phyloP scores from a whole-genome alignment of 306 rosid species.

The Luffa acutangula region DNA sequence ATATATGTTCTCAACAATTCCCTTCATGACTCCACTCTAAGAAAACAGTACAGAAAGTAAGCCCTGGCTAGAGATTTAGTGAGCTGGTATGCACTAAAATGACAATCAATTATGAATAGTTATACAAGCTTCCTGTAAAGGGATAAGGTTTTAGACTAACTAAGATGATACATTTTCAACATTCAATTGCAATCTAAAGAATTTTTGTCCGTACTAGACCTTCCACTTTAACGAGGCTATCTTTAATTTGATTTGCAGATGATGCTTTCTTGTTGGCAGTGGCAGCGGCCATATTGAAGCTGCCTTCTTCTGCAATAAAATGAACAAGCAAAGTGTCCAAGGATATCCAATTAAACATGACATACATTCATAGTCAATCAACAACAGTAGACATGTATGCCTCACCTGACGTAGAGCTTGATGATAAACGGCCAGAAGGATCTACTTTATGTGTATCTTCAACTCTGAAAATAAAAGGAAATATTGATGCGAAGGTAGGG shows the following conservation, averaged over 20 bases:
- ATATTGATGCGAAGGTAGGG: constrained; percentile 14
- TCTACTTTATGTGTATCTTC: constrained; percentile 82
- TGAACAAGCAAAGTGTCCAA: constrained; percentile 17
- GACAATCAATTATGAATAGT: not conserved
- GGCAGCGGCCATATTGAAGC: constrained; percentile 23
- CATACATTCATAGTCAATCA: not conserved
- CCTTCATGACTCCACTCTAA: not conserved
- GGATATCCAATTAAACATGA: not conserved
- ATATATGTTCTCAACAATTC: not conserved
- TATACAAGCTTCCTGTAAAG: not conserved
- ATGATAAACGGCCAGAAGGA: constrained; percentile 45
- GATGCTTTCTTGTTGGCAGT: constrained; percentile 62
- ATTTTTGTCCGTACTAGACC: constrained; percentile 28
- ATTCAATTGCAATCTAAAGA: constrained; percentile 9
- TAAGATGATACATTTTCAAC: constrained; percentile 2
- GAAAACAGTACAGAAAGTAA: not conserved
- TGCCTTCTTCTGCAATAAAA: constrained; percentile 39
- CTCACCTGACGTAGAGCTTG: constrained; percentile 59
- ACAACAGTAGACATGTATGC: constrained; percentile 1
- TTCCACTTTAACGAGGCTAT: constrained; percentile 58
- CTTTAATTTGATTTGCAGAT: constrained; percentile 46
- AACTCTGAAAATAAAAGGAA: constrained; percentile 36
- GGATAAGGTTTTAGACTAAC: not conserved
- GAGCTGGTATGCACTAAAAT: not conserved
- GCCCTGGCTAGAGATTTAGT: not conserved